These are phyloP conservation scores for Pleurozium schreberi DNA, from an alignment of 225 moss, liverwort and hornwort species.

Conservation along the genomic window DNA sequence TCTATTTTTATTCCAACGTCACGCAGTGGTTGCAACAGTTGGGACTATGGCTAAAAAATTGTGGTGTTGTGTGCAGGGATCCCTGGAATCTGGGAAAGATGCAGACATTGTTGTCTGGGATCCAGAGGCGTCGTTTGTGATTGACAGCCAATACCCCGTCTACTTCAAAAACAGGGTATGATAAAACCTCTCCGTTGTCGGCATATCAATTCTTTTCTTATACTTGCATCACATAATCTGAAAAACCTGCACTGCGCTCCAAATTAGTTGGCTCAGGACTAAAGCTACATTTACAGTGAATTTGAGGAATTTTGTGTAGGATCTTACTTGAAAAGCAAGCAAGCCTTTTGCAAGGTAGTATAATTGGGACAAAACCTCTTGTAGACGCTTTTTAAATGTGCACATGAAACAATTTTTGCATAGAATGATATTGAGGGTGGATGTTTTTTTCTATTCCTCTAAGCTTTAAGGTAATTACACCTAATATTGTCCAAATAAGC, in stretches of 20 bases:
- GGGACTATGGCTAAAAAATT: not conserved
- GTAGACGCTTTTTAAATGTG: not conserved
- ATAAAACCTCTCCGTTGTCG: not conserved
- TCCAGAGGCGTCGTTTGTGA: slow-evolving; percentile 66
- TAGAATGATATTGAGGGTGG: not conserved
- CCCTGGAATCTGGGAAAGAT: slow-evolving; percentile 82
- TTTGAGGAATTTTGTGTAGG: not conserved
- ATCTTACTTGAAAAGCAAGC: not conserved
- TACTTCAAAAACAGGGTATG: slow-evolving; percentile 72
- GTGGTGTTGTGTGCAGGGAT: slow-evolving; percentile 38
- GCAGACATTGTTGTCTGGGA: slow-evolving; percentile 96
- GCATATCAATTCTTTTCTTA: not conserved
- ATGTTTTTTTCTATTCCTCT: no score
- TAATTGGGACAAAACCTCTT: not conserved
- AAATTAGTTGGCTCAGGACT: not conserved
- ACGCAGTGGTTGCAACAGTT: not conserved
- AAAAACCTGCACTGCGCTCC: not conserved
- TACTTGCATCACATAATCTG: not conserved
- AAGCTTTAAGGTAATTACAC: not conserved
- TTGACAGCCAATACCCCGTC: slow-evolving; percentile 56
- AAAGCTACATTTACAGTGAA: not conserved
- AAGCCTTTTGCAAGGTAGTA: not conserved
- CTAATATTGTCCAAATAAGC: not conserved
- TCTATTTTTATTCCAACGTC: not conserved
- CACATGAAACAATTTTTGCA: not conserved